Evolutionary conservation across 2,329 filamentous ascomycete species (phyloP), one percentile per base, ranked within the genome.

Genomic region (Zymoseptoria brevis): DNA sequence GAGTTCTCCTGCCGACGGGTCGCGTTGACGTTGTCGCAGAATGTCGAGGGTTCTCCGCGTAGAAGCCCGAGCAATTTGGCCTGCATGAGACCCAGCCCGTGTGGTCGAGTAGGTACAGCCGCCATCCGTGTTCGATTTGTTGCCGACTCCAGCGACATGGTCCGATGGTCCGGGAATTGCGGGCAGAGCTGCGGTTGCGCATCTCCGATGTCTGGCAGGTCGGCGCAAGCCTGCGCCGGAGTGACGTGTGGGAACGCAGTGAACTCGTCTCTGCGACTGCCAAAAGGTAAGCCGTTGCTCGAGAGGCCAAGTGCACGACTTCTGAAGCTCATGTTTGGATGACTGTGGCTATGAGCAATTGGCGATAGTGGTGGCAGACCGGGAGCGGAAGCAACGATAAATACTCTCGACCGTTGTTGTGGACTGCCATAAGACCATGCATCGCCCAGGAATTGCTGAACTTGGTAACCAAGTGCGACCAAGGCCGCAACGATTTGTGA

Each of bases 391-490:
- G 91, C 87, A 2, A 81, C 77, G 1, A 94, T 78, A 60, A 95
- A 90, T 0, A 93, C 76, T 6, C 90, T 80, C 2, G 79, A 81
- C 4, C 90, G 81, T 2, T 74, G 76, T 68, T 94, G 89, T 0
- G 84, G 75, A 1, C 85, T 83, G 0, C 88, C 87, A 62, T 82
- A 84, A 0, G 81, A 82, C 79, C 87, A 90, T 0, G 88, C 82
- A 63, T 91, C 88, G 19, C 89, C 76, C 0, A 87, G 76, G 58
- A 85, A 83, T 45, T 89, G 80, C 49, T 87, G 82, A 0, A 84
- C 77, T 68, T 95, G 89, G 64, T 94, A 95, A 0, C 89, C 89
- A 62, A 94, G 77, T 0, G 86, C 87, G 0, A 93, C 86, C 0
- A 94, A 74, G 0, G 85, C 80, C 62, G 87, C 88, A 8, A 94